Base-by-base conservation (phyloP, 805 yeast genomes). In the Saccharomycopsis selenospora region DNA sequence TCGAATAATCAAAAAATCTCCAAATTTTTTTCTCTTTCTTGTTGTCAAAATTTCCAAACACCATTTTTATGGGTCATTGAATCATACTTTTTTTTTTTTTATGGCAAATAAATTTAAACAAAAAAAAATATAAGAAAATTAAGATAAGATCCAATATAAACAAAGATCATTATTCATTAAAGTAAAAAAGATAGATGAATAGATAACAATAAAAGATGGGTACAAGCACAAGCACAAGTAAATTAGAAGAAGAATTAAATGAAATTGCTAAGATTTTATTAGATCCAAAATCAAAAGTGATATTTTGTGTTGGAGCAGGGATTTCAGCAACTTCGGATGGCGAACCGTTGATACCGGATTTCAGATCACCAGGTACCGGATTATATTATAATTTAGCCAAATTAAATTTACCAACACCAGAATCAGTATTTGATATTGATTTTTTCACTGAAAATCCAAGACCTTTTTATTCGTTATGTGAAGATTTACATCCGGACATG, bases 371-470 rank as follows among this genome's bases (percentile, higher is more conserved):
- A 1, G 76, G 79, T 40, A 91, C 98, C 1, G 95, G 95, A 0
- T 72, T 91, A 4, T 91, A 91, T 59, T 77, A 89, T 54, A 91
- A 91, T 61, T 68, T 91, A 45, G 72, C 82, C 18, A 72, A 78
- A 54, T 70, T 90, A 33, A 73, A 85, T 29, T 68, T 91, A 43
- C 98, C 98, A 4, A 89, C 78, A 61, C 93, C 97, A 0, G 99
- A 91, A 61, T 97, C 97, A 0, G 96, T 91, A 1, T 91, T 91
- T 62, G 97, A 90, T 60, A 82, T 91, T 38, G 90, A 82, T 17
- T 91, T 77, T 61, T 87, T 88, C 64, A 67, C 73, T 42, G 70
- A 83, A 48, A 75, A 76, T 46, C 98, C 98, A 0, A 72, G 77
- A 51, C 93, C 97, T 0, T 91, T 91, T 60, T 89, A 85, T 59